Conservation (phyloP, 768 basidiomycete genomes). For the Russula compacta region DNA sequence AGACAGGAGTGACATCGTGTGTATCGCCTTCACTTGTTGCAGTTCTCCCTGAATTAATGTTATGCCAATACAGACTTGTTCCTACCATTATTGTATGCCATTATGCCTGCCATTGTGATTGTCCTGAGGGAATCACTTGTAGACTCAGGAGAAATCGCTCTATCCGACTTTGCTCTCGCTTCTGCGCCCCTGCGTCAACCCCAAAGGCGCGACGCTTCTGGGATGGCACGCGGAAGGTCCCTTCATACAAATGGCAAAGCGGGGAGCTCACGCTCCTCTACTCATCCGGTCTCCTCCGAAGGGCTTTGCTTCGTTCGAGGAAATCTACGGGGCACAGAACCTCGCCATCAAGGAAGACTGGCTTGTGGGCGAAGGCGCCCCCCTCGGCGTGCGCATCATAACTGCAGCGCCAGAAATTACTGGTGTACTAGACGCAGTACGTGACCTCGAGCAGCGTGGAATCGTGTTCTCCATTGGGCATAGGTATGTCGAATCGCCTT, state of each 20-base stretch:
- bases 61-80: conserved; percentile 19
- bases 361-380: conserved; percentile 39
- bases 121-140: not conserved
- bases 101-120: not conserved
- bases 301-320: conserved; percentile 62
- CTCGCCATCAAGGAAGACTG: conserved; percentile 58
- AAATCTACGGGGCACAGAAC: conserved; percentile 62
- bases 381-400: conserved; percentile 64
- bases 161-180: conserved; percentile 64
- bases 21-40: conserved; percentile 27
- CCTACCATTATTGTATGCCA: conserved; percentile 50
- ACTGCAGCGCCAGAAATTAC: conserved; percentile 83
- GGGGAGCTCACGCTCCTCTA: conserved; percentile 70
- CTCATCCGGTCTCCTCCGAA: conserved; percentile 53
- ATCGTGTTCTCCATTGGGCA: conserved; percentile 84
- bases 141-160: conserved; percentile 73
- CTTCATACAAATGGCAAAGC: conserved; percentile 73
- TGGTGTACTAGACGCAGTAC: conserved; percentile 68
- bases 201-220: conserved; percentile 59
- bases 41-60: not conserved
- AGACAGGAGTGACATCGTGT: conserved; percentile 85
- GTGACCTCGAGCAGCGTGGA: conserved; percentile 50
- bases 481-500: conserved; percentile 40
- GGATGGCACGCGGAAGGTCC: conserved; percentile 93
- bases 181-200: conserved; percentile 56